Conservation (phyloP, 495 filamentous ascomycete genomes). For the Entonaema liquescens region DNA sequence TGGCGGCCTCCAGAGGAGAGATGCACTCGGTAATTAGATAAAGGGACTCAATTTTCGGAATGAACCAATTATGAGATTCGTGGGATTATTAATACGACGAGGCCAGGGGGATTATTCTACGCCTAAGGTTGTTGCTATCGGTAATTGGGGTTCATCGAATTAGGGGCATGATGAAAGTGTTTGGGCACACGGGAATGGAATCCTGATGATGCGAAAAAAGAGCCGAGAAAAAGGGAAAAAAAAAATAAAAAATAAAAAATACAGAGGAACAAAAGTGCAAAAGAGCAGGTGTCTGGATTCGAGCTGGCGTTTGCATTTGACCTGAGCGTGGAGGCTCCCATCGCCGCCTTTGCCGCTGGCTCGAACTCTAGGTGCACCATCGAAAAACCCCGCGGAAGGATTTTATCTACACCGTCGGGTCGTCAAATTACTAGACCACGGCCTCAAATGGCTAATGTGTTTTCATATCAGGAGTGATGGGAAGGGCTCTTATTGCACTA, state of each 20-base stretch:
- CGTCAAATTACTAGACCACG: not conserved
- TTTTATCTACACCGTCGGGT: not conserved
- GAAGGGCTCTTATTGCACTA: not conserved
- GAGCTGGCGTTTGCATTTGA: not conserved
- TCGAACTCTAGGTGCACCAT: not conserved
- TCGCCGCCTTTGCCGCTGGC: not conserved
- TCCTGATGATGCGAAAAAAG: no score
- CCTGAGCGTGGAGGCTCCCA: not conserved
- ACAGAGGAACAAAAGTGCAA: no score
- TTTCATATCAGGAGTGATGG: not conserved
- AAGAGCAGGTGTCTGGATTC: not conserved
- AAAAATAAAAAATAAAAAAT: no score
- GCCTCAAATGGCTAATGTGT: not conserved
- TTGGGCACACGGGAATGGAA: no score
- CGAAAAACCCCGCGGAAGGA: not conserved
- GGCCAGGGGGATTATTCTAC: not conserved
- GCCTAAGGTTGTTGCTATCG: not conserved
- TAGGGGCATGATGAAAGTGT: not conserved
- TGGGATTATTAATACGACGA: not conserved
- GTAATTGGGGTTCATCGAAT: not conserved
- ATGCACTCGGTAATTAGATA: conserved; percentile 69
- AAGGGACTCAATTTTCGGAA: not conserved
- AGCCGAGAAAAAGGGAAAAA: not conserved
- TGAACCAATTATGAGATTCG: not conserved
- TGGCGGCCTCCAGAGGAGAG: conserved; percentile 78